Conservation (phyloP, 495 filamentous ascomycete species). For the Oidiodendron maius region DNA sequence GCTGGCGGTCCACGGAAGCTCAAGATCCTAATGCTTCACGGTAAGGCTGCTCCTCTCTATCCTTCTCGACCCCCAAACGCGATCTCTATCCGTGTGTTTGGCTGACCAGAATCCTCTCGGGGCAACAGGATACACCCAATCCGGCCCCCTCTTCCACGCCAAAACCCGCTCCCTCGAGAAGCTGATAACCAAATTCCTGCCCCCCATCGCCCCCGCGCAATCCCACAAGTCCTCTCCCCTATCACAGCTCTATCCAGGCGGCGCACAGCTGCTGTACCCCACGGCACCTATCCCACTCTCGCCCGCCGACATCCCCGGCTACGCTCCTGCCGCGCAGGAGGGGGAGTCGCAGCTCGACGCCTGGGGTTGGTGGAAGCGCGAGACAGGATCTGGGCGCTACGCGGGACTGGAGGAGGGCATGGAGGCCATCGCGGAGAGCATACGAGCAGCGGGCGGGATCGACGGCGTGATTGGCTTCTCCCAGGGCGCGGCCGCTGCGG, state of each 20-base stretch:
- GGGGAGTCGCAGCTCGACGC: slow-evolving; percentile 30
- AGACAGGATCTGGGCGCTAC: slow-evolving; percentile 53
- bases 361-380: slow-evolving; percentile 84
- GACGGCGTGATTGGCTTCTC: slow-evolving; percentile 75
- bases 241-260: slow-evolving; percentile 25
- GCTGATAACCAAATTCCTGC: slow-evolving; percentile 66
- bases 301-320: slow-evolving; percentile 68
- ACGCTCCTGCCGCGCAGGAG: slow-evolving; percentile 25
- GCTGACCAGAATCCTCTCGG: background rate
- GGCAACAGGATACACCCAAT: slow-evolving; percentile 76
- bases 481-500: slow-evolving; percentile 62
- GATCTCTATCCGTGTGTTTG: background rate
- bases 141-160: slow-evolving; percentile 75
- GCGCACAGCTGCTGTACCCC: slow-evolving; percentile 51
- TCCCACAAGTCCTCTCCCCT: background rate
- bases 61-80: background rate
- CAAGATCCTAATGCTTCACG: slow-evolving; percentile 54
- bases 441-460: slow-evolving; percentile 53
- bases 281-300: slow-evolving; percentile 56
- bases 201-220: slow-evolving; percentile 38
- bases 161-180: slow-evolving; percentile 88
- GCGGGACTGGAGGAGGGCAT: slow-evolving; percentile 61
- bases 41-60: slow-evolving; percentile 20
- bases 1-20: slow-evolving; percentile 23
- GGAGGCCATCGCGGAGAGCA: slow-evolving; percentile 45